These are phyloP conservation scores for Tremellales sp. DNA, from an alignment of 1,284 basidiomycete species.

Conservation along the genomic window DNA sequence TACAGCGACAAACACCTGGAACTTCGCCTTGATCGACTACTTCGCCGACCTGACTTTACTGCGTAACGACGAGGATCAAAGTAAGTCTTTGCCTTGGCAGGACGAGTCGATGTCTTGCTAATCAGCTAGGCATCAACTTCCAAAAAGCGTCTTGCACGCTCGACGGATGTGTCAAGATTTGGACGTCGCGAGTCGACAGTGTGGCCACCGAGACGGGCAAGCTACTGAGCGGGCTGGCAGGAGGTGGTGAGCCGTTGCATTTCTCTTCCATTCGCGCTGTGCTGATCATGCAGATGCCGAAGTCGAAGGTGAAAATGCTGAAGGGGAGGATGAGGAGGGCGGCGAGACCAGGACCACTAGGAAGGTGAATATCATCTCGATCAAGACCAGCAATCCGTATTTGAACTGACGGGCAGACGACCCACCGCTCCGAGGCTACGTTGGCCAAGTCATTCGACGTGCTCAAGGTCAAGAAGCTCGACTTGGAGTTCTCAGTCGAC, in stretches of 20 bases:
- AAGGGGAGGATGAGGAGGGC: slow-evolving; percentile 55
- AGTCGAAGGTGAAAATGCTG: slow-evolving; percentile 51
- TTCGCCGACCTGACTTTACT: slow-evolving; percentile 99
- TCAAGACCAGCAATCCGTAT: slow-evolving; percentile 1
- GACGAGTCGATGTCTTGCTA: not conserved
- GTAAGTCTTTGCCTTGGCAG: slow-evolving; percentile 18
- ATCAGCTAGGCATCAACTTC: slow-evolving; percentile 75
- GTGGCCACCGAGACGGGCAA: slow-evolving; percentile 97
- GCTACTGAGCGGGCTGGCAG: slow-evolving; percentile 83
- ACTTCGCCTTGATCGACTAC: slow-evolving; percentile 96
- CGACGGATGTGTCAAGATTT: slow-evolving; percentile 99
- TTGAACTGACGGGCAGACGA: not conserved
- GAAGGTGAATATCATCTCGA: slow-evolving; percentile 22
- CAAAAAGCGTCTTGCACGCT: slow-evolving; percentile 96
- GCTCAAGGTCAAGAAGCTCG: slow-evolving; percentile 85
- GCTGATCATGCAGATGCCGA: slow-evolving; percentile 20
- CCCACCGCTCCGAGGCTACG: slow-evolving; percentile 68
- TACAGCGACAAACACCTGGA: slow-evolving; percentile 96
- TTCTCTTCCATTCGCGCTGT: not conserved
- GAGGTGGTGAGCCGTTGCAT: slow-evolving; percentile 37
- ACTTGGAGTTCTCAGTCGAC: slow-evolving; percentile 92
- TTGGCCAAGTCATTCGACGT: slow-evolving; percentile 77
- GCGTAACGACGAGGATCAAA: slow-evolving; percentile 79
- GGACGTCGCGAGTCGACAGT: slow-evolving; percentile 96
- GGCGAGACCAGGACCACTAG: slow-evolving; percentile 34